These are phyloP conservation scores for Backusella mclennaniae DNA, from an alignment of 192 early-diverging fungal species.

Conservation along the genomic window DNA sequence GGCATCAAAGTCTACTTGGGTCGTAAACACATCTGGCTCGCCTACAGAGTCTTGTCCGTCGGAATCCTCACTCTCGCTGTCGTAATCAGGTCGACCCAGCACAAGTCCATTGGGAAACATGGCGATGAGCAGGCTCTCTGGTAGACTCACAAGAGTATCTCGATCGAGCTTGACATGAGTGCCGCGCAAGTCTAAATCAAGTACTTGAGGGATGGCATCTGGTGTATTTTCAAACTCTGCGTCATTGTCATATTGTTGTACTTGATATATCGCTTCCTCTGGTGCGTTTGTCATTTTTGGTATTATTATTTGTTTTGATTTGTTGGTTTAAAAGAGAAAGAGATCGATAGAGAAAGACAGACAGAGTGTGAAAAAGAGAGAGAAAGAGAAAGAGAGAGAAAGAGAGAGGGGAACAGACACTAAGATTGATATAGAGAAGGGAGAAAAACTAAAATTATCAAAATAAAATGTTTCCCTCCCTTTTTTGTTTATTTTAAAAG, in stretches of 20 bases:
- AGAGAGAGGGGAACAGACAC: too few species aligned
- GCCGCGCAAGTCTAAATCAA: slow-evolving; percentile 59
- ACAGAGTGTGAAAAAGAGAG: not conserved
- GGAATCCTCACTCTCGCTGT: slow-evolving; percentile 34
- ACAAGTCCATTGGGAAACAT: slow-evolving; percentile 65
- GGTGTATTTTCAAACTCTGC: not conserved
- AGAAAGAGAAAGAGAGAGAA: not conserved
- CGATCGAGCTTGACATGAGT: slow-evolving; percentile 54
- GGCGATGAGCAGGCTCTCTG: slow-evolving; percentile 59
- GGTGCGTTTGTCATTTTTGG: not conserved
- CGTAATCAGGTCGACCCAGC: slow-evolving; percentile 30
- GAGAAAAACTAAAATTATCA: too few species aligned
- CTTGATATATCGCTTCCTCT: slow-evolving; percentile 1
- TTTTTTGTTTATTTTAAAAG: not conserved
- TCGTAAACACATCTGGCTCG: slow-evolving; percentile 29
- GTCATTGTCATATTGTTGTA: not conserved
- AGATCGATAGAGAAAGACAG: not conserved
- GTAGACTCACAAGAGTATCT: slow-evolving; percentile 53
- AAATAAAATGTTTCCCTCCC: too few species aligned
- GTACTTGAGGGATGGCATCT: slow-evolving; percentile 37
- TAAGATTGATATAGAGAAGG: too few species aligned
- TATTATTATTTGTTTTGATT: not conserved
- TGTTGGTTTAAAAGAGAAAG: not conserved
- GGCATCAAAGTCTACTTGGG: slow-evolving; percentile 56
- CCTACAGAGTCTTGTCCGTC: slow-evolving; percentile 5